Evolutionary conservation across 352 stramenopile species (phyloP), one percentile per base, ranked within the genome.

Genomic region (Pythium dissimile): DNA sequence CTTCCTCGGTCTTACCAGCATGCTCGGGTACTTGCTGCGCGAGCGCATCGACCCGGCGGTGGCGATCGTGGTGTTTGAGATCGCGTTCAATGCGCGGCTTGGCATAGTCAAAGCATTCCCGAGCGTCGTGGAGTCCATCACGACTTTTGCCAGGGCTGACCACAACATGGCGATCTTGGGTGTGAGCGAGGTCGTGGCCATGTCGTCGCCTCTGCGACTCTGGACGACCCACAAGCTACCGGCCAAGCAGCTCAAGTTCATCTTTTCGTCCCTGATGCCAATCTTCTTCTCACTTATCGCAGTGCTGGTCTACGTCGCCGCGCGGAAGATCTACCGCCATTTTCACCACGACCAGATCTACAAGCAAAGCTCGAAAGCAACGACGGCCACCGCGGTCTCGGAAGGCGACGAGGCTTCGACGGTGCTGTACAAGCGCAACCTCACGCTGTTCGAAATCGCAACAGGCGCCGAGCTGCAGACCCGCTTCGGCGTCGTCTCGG

Each of bases 401-500:
- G 38, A 44, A 18, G 26, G 28, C 9, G 53, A 61, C 42, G 42
- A 49, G 24, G 42, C 42, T 12, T 34, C 42, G 10, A 49, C 34
- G 42, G 27, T 28, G 24, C 42, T 49, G 2, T 41, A 48, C 16
- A 49, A 58, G 37, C 26, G 43, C 20, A 41, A n/a, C 13, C 26
- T 62, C 21, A 62, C 44, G 26, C 6, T 62, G 1, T 62, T 62
- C 20, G 42, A 62, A 32, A 31, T 64, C 15, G 56, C 56, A 2
- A 64, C 56, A 8, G 56, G 56, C 47, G 56, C 56, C 27, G 31
- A 46, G 37, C 48, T 58, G 4, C 27, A 58, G 47, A 52, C 48
- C 5, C 48, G 52, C 18, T 54, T 57, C 34, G 62, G 55, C 2
- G 35, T 82, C n/a, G 54, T 73, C 10, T 59, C 67, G 16, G 63